These are phyloP conservation scores for Toxoplasma gondii DNA, from an alignment of 169 alveolate species.

Conservation along the genomic window DNA sequence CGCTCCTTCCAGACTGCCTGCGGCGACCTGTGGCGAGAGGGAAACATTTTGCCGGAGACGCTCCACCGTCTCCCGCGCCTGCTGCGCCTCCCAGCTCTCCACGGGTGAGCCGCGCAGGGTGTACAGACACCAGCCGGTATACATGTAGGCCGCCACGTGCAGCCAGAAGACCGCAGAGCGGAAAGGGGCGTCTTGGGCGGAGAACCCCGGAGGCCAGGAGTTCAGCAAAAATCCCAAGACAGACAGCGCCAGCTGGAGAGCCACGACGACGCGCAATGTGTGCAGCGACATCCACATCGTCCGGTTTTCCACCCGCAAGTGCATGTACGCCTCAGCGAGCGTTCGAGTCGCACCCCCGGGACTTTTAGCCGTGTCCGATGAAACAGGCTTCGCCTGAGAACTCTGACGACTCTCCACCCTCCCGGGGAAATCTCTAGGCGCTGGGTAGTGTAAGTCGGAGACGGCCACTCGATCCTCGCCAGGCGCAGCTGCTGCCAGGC, in stretches of 20 bases:
- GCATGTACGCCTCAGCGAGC: neutral
- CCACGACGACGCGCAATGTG: neutral
- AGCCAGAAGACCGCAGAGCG: neutral
- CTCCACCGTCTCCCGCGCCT: neutral
- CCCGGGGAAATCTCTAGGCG: neutral
- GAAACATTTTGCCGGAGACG: neutral
- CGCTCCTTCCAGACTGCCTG: neutral
- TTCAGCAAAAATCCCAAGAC: neutral
- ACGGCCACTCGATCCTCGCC: neutral
- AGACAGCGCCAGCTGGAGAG: neutral
- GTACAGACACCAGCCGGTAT: slow-evolving; percentile 4
- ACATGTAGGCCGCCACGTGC: neutral
- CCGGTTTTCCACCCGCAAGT: slow-evolving; percentile 2
- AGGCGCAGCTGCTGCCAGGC: neutral
- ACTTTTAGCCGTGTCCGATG: neutral
- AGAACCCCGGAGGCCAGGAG: neutral
- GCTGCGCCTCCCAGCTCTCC: neutral
- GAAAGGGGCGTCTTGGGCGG: neutral
- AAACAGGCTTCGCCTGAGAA: neutral
- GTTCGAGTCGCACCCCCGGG: neutral
- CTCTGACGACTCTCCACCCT: neutral
- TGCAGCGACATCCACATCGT: neutral
- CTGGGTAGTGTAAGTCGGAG: neutral
- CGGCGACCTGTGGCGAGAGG: neutral
- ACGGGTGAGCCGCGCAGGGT: neutral